Evolutionary conservation across 2,329 filamentous ascomycete species (phyloP).

Genomic region (Aspergillus glaucus): DNA sequence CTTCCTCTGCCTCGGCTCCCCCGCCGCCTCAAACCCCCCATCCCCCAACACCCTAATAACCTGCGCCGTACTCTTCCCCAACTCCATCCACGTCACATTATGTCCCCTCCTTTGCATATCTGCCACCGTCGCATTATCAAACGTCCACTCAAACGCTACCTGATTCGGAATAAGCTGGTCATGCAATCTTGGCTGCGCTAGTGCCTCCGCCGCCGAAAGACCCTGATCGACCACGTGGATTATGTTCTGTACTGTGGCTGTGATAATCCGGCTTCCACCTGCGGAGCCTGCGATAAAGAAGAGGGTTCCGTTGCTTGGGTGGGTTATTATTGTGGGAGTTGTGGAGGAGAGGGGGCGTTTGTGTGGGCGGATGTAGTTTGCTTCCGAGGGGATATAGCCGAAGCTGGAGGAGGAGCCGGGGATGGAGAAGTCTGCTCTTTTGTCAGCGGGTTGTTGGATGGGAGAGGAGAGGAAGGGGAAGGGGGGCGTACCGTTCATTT

Average conservation of each 20-base stretch:
- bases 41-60: slow-evolving; percentile 55
- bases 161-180: slow-evolving; percentile 73
- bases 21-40: slow-evolving; percentile 69
- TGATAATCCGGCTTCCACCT: slow-evolving; percentile 78
- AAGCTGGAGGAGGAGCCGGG: slow-evolving; percentile 73
- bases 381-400: slow-evolving; percentile 70
- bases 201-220: slow-evolving; percentile 55
- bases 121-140: slow-evolving; percentile 57
- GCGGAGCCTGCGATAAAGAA: slow-evolving; percentile 68
- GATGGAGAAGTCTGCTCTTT: slow-evolving; percentile 73
- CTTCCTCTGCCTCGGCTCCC: slow-evolving; percentile 67
- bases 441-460: slow-evolving; percentile 36
- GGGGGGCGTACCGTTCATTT: slow-evolving; percentile 51
- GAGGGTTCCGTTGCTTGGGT: slow-evolving; percentile 53
- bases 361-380: slow-evolving; percentile 73
- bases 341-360: slow-evolving; percentile 83
- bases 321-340: slow-evolving; percentile 69
- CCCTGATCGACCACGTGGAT: slow-evolving; percentile 65
- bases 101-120: slow-evolving; percentile 62
- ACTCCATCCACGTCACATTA: slow-evolving; percentile 62
- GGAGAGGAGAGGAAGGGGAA: not conserved
- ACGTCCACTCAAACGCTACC: slow-evolving; percentile 62
- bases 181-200: slow-evolving; percentile 64
- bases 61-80: slow-evolving; percentile 64
- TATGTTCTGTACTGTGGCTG: slow-evolving; percentile 66